Evolutionary conservation across 2,329 filamentous ascomycete species (phyloP).

Genomic region (Penicillium sp.): DNA sequence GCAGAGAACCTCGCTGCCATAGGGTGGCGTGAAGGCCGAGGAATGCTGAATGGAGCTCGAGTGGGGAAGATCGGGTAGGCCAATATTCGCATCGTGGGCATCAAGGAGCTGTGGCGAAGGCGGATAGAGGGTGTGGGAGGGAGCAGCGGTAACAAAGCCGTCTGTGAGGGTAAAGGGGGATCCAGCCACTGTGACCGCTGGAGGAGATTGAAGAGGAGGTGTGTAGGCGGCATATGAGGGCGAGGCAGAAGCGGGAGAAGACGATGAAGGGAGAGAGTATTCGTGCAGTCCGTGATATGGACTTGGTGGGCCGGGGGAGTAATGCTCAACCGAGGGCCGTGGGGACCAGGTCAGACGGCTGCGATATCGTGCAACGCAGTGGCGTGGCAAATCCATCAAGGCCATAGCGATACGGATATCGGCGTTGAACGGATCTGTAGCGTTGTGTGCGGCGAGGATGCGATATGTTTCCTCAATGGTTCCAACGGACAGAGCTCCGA

Average conservation of each 20-base stretch:
- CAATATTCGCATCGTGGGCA: slow-evolving; percentile 35
- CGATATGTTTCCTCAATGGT: slow-evolving; percentile 86
- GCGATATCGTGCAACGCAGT: slow-evolving; percentile 70
- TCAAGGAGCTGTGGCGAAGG: slow-evolving; percentile 44
- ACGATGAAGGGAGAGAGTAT: slow-evolving; percentile 38
- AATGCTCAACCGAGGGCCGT: slow-evolving; percentile 42
- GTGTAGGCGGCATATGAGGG: slow-evolving; percentile 46
- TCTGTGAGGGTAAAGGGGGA: slow-evolving; percentile 43
- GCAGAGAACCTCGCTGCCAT: slow-evolving; percentile 40
- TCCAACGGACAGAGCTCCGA: slow-evolving; percentile 75
- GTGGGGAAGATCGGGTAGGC: slow-evolving; percentile 38
- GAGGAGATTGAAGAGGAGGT: slow-evolving; percentile 47
- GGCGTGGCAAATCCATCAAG: slow-evolving; percentile 73
- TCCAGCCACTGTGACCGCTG: slow-evolving; percentile 41
- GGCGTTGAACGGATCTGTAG: slow-evolving; percentile 60
- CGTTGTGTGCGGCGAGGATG: slow-evolving; percentile 70
- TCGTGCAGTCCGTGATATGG: slow-evolving; percentile 40
- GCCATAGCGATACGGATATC: slow-evolving; percentile 65
- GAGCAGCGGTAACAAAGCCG: slow-evolving; percentile 39
- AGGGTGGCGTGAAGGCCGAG: slow-evolving; percentile 44
- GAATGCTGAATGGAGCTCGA: slow-evolving; percentile 38
- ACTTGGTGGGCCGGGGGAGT: slow-evolving; percentile 42
- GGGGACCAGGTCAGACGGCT: slow-evolving; percentile 67
- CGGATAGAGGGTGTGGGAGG: slow-evolving; percentile 42
- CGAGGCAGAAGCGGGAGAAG: slow-evolving; percentile 44